phyloP scores from a whole-genome alignment of 768 basidiomycete genomes.

The Tylopilus subfusipes region DNA sequence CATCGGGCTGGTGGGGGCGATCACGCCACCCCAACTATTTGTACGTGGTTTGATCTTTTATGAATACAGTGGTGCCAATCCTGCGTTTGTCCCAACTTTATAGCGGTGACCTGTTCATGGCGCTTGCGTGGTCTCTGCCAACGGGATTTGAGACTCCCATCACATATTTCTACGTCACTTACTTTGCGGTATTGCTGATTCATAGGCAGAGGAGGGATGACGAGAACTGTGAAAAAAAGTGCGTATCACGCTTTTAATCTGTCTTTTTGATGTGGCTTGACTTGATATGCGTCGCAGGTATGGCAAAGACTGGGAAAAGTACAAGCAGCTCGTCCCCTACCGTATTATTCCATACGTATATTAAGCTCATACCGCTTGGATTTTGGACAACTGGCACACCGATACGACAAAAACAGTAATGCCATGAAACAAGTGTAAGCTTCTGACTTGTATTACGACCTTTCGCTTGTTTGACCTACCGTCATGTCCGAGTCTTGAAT shows the following conservation, averaged over 20 bases:
- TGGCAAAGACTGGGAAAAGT: conserved; percentile 90
- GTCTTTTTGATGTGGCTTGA: neutral
- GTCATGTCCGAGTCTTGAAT: neutral
- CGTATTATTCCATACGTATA: conserved; percentile 85
- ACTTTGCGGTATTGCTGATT: conserved; percentile 84
- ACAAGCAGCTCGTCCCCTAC: conserved; percentile 81
- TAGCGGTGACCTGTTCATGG: conserved; percentile 87
- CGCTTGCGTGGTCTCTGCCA: conserved; percentile 88
- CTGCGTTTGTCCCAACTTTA: neutral
- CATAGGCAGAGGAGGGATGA: conserved; percentile 92
- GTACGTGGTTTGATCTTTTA: conserved; percentile 36
- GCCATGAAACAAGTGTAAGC: neutral
- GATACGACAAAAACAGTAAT: neutral
- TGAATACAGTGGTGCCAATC: neutral
- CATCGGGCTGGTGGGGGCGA: conserved; percentile 96
- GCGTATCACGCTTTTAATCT: conserved; percentile 24
- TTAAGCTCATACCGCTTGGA: conserved; percentile 27
- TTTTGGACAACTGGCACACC: neutral
- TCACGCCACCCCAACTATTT: conserved; percentile 93
- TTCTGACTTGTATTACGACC: neutral
- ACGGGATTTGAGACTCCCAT: conserved; percentile 90
- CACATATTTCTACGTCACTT: conserved; percentile 91
- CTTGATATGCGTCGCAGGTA: conserved; percentile 51
- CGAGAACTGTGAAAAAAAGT: conserved; percentile 88
- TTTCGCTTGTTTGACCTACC: neutral